Conservation (phyloP, 176 grass and related monocot genomes). For the Typha latifolia region DNA sequence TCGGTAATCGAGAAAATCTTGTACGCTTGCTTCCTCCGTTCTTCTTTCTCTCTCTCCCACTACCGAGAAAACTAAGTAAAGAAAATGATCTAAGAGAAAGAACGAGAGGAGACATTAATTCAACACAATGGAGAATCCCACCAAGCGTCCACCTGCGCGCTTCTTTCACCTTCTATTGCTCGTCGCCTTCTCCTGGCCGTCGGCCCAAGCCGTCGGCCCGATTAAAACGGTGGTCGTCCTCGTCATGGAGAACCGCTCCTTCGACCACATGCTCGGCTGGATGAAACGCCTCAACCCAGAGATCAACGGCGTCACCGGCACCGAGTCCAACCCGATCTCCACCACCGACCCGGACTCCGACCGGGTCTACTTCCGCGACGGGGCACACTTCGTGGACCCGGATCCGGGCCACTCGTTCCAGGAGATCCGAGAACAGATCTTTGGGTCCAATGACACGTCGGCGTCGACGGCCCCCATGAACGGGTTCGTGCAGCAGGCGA, state of each 20-base stretch:
- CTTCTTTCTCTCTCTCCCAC: no score
- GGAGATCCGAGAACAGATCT: slow-evolving; percentile 31
- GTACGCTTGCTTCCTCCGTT: no score
- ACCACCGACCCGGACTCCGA: slow-evolving; percentile 17
- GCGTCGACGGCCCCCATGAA: slow-evolving; percentile 17
- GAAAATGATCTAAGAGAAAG: no score
- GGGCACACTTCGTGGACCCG: slow-evolving; percentile 16
- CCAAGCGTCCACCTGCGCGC: no score
- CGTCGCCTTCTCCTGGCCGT: no score
- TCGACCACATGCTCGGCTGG: slow-evolving; percentile 26
- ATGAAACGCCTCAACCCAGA: slow-evolving; percentile 3
- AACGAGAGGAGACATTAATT: no score
- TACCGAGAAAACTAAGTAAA: no score
- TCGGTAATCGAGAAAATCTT: no score
- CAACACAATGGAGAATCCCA: no score
- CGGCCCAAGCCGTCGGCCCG: not conserved
- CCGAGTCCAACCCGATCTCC: slow-evolving; percentile 18
- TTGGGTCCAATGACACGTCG: slow-evolving; percentile 22
- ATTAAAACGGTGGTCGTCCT: slow-evolving; percentile 34
- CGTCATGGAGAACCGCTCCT: slow-evolving; percentile 32
- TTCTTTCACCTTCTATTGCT: no score
- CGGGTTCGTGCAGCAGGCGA: slow-evolving; percentile 31
- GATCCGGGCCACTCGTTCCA: slow-evolving; percentile 30
- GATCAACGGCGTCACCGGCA: slow-evolving; percentile 27
- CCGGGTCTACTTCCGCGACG: slow-evolving; percentile 17